A percentile compares a stretch with the other conserved stretches of the same genome.
phyloP scores from a whole-genome alignment of 164 flowering plant genomes.

The Chimonanthus salicifolius region DNA sequence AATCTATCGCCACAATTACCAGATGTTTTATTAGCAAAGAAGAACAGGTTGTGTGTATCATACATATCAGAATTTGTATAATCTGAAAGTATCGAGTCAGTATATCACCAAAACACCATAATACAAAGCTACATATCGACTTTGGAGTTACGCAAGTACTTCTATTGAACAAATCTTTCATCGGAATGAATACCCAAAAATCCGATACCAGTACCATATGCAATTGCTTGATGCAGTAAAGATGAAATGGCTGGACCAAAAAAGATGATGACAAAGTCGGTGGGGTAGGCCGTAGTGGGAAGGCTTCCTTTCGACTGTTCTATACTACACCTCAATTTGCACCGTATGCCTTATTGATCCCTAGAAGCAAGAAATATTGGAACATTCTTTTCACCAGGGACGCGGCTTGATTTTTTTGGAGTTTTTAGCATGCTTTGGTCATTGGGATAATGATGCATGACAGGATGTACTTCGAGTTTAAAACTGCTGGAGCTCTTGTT shows the following conservation, averaged over 20 bases:
- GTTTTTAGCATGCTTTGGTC: not conserved
- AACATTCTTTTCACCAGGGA: not conserved
- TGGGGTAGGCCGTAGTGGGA: too few relatives aligned
- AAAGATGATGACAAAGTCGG: too few relatives aligned
- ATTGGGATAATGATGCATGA: not conserved
- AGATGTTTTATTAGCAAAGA: not conserved
- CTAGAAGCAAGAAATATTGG: not conserved
- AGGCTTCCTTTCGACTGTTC: not conserved
- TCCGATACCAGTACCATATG: not conserved
- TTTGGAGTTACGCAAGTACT: not conserved
- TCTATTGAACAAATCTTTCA: not conserved
- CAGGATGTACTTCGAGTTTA: not conserved
- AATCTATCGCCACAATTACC: too few relatives aligned
- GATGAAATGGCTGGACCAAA: too few relatives aligned
- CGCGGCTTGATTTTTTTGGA: not conserved
- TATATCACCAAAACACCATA: not conserved
- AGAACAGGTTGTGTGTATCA: constrained; percentile 1
- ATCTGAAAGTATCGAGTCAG: constrained; percentile 1
- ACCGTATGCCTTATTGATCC: not conserved
- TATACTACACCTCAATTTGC: not conserved
- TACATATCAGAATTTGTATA: not conserved
- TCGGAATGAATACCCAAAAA: not conserved
- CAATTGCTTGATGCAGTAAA: too few relatives aligned
- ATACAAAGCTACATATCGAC: not conserved
- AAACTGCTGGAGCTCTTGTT: constrained; percentile 16